phyloP scores from a whole-genome alignment of 2,329 filamentous ascomycete species.

The Plectosphaerella sp. region DNA sequence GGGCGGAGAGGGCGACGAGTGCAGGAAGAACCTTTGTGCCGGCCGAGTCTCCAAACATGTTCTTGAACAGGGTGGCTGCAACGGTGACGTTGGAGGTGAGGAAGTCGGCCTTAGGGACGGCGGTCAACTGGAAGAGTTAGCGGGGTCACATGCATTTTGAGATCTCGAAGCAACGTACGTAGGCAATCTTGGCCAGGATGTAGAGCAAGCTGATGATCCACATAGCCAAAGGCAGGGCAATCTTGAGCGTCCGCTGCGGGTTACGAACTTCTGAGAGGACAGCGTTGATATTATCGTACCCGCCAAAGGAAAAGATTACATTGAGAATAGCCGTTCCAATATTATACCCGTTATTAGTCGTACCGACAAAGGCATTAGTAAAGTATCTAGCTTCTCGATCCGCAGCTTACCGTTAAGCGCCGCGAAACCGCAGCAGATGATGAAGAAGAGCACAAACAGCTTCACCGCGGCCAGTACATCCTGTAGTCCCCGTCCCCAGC shows the following conservation, averaged over 20 bases:
- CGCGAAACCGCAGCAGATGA: conserved; percentile 10
- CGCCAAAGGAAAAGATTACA: conserved; percentile 8
- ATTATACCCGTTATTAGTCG: conserved; percentile 7
- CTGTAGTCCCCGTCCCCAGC: conserved; percentile 4
- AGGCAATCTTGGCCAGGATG: conserved; percentile 7
- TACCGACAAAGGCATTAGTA: conserved; percentile 5
- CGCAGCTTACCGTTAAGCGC: conserved; percentile 5
- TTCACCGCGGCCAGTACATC: conserved; percentile 7
- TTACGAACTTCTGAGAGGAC: conserved; percentile 9
- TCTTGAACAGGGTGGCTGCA: conserved; percentile 8
- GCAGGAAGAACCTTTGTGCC: conserved; percentile 7
- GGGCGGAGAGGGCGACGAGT: conserved; percentile 5
- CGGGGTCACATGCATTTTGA: neutral
- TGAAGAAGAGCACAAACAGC: conserved; percentile 7
- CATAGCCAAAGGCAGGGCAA: conserved; percentile 7
- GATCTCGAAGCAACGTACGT: neutral
- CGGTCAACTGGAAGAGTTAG: conserved; percentile 1
- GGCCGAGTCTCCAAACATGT: conserved; percentile 5
- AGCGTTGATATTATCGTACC: conserved; percentile 9
- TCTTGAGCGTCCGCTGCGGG: conserved; percentile 7
- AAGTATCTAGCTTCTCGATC: conserved; percentile 5
- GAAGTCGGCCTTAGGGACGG: conserved; percentile 9
- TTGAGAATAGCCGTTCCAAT: conserved; percentile 8
- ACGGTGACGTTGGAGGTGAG: conserved; percentile 10
- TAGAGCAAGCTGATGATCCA: conserved; percentile 6